Conservation (phyloP, 352 stramenopile genomes). For the Thalassiosira livingstoniorum region DNA sequence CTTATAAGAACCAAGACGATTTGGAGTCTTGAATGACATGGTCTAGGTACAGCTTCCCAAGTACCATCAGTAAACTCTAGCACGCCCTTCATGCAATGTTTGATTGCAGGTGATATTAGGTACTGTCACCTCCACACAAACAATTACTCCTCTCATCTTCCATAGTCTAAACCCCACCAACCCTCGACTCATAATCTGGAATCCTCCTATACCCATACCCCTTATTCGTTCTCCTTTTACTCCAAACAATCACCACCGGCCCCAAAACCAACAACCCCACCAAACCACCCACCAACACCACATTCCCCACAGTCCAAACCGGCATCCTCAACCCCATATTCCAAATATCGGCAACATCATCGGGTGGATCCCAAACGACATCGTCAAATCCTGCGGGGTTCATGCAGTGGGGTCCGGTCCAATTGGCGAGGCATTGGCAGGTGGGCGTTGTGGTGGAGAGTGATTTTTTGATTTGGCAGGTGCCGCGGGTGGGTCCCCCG, state of each 20-base stretch:
- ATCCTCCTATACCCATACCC: slow-evolving; percentile 6
- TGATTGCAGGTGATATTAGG: not conserved
- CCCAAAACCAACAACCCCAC: slow-evolving; percentile 22
- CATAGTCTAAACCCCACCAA: not conserved
- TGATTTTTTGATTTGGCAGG: slow-evolving; percentile 62
- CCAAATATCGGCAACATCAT: slow-evolving; percentile 71
- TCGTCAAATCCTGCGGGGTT: slow-evolving; percentile 66
- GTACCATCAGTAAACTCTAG: not conserved
- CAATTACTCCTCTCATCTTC: not conserved
- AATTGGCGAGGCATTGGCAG: slow-evolving; percentile 74
- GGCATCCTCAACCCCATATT: slow-evolving; percentile 76
- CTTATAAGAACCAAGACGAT: too few relatives aligned
- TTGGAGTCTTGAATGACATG: too few relatives aligned
- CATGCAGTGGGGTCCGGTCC: slow-evolving; percentile 82
- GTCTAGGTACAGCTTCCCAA: too few relatives aligned
- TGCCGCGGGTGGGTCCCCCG: slow-evolving; percentile 66
- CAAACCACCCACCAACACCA: slow-evolving; percentile 29
- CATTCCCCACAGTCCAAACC: not conserved
- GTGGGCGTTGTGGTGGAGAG: slow-evolving; percentile 19
- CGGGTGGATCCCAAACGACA: slow-evolving; percentile 74
- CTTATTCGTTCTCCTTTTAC: slow-evolving; percentile 12
- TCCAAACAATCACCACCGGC: slow-evolving; percentile 31
- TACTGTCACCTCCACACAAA: too few relatives aligned
- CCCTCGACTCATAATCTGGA: slow-evolving; percentile 1
- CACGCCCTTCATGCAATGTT: not conserved